A percentile compares a stretch with the other conserved stretches of the same genome.
Conservation (phyloP, 179 eudicot species). For the Spergularia azorica region DNA sequence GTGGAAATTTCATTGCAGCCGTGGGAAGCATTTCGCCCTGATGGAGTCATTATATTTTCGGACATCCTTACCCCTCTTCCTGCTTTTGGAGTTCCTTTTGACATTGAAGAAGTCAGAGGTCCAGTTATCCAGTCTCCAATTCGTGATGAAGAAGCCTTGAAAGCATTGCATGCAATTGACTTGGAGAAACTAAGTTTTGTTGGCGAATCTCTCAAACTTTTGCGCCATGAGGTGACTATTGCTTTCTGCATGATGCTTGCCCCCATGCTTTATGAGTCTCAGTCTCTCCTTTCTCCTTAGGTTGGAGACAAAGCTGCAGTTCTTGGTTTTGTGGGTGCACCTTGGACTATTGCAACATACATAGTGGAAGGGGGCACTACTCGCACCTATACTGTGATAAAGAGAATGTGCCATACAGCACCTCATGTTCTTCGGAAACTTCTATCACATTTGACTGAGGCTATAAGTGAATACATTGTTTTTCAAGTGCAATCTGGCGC, state of each 20-base stretch:
- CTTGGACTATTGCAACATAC: constrained; percentile 97
- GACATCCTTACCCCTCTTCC: constrained; percentile 98
- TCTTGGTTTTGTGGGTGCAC: constrained; percentile 98
- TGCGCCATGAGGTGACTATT: constrained; percentile 71
- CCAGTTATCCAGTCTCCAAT: constrained; percentile 94
- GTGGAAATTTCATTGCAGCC: constrained; percentile 99
- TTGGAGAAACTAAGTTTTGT: constrained; percentile 80
- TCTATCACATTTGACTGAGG: constrained; percentile 75
- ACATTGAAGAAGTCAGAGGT: constrained; percentile 94
- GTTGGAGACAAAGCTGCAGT: constrained; percentile 86
- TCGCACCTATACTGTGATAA: constrained; percentile 80
- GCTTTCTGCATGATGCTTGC: constrained; percentile 23
- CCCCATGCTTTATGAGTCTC: constrained; percentile 22
- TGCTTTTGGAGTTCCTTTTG: constrained; percentile 97
- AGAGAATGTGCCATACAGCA: constrained; percentile 92
- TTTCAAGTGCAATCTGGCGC: constrained; percentile 95
- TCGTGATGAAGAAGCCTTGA: constrained; percentile 75
- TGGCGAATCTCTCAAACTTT: constrained; percentile 77
- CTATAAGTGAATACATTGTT: constrained; percentile 74
- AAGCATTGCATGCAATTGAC: constrained; percentile 76
- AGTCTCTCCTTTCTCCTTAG: constrained; percentile 41
- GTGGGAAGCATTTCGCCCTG: constrained; percentile 95
- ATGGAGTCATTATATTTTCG: constrained; percentile 95
- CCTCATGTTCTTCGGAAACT: constrained; percentile 74
- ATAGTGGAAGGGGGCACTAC: constrained; percentile 98